phyloP scores from a whole-genome alignment of 129 eudicot species.

The Artemisia argyi region DNA sequence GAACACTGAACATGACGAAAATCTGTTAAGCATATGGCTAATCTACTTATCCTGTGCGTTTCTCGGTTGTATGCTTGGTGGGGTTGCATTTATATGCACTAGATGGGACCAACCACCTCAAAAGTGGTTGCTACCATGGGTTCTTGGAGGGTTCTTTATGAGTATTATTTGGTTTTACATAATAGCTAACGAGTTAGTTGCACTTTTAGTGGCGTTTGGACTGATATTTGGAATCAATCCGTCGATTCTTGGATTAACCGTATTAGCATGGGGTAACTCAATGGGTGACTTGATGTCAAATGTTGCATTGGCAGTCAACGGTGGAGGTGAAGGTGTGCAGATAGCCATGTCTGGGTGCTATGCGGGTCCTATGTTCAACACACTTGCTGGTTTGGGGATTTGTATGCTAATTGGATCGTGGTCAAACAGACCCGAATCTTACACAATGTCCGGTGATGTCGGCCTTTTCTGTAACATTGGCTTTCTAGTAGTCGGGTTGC shows the following conservation, averaged over 20 bases:
- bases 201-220: constrained; percentile 68
- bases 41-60: constrained; percentile 39
- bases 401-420: constrained; percentile 79
- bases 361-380: constrained; percentile 94
- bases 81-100: constrained; percentile 58
- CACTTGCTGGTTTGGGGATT: constrained; percentile 73
- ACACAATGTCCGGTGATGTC: constrained; percentile 48
- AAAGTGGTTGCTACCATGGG: constrained; percentile 72
- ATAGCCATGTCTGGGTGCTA: constrained; percentile 87
- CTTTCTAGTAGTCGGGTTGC: constrained; percentile 53
- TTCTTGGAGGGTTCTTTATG: constrained; percentile 80
- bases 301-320: constrained; percentile 65
- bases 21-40: constrained; percentile 12
- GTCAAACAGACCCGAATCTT: constrained; percentile 52
- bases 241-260: constrained; percentile 71
- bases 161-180: constrained; percentile 92
- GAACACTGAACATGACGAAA: constrained; percentile 30
- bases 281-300: constrained; percentile 88
- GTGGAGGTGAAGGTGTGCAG: constrained; percentile 82
- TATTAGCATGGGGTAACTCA: constrained; percentile 94
- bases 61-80: constrained; percentile 47
- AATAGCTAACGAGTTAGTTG: constrained; percentile 74
- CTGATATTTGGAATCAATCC: constrained; percentile 65
- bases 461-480: constrained; percentile 71
- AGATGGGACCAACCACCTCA: constrained; percentile 56